These are phyloP conservation scores for Hanseniaspora occidentalis DNA, from an alignment of 805 yeast genomes.

Conservation along the genomic window DNA sequence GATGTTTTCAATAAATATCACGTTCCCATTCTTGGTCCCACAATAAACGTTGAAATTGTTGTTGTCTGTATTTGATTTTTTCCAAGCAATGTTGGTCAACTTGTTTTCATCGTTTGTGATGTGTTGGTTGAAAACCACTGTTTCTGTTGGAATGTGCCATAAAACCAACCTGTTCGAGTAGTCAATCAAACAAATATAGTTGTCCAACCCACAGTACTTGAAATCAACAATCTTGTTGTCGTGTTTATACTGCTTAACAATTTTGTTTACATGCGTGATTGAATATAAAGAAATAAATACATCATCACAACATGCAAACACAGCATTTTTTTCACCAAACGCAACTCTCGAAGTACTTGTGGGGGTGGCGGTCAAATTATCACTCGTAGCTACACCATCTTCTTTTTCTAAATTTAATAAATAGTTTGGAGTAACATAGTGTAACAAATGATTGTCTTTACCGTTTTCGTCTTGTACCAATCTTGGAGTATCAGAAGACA, in stretches of 20 bases:
- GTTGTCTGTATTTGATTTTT: constrained; percentile 11
- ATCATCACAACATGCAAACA: constrained; percentile 1
- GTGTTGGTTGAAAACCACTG: constrained; percentile 1
- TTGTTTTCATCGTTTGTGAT: constrained; percentile 11
- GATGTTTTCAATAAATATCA: constrained; percentile 19
- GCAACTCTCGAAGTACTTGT: neutral
- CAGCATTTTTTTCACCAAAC: constrained; percentile 1
- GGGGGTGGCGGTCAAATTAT: no score
- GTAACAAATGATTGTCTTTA: constrained; percentile 15
- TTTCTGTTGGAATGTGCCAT: constrained; percentile 1
- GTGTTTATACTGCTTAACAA: neutral
- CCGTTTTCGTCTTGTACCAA: constrained; percentile 26
- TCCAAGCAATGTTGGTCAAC: constrained; percentile 27
- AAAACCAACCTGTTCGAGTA: neutral
- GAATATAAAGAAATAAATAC: neutral
- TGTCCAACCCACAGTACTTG: neutral
- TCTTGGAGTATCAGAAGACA: constrained; percentile 42
- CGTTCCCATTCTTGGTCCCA: constrained; percentile 31
- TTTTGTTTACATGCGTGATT: neutral
- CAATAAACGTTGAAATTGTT: constrained; percentile 17
- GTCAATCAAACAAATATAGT: constrained; percentile 1
- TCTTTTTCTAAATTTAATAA: constrained; percentile 22
- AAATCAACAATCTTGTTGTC: neutral
- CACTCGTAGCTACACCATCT: constrained; percentile 34
- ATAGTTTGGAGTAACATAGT: constrained; percentile 5